These are phyloP conservation scores for Aspergillus sclerotiicarbonarius DNA, from an alignment of 495 filamentous ascomycete species.

Conservation along the genomic window DNA sequence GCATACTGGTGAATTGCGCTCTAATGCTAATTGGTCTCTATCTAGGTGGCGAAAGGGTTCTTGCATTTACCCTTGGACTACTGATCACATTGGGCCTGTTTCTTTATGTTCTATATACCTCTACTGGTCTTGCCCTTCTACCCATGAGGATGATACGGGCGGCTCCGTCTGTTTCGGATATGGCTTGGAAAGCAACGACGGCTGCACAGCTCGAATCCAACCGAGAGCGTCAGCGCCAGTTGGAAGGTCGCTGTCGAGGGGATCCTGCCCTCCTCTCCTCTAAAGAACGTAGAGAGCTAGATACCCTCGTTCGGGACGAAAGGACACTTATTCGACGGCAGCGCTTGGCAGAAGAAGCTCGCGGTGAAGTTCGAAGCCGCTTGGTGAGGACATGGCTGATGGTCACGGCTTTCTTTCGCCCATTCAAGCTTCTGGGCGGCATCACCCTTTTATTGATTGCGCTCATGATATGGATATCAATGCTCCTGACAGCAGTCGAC, in stretches of 20 bases:
- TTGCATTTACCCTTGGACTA: slow-evolving; percentile 83
- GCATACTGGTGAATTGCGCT: background rate
- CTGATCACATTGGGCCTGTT: slow-evolving; percentile 81
- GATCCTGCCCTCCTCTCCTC: slow-evolving; percentile 69
- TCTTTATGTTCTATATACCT: slow-evolving; percentile 85
- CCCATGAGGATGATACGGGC: slow-evolving; percentile 89
- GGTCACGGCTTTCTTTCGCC: slow-evolving; percentile 71
- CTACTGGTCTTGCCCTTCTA: slow-evolving; percentile 81
- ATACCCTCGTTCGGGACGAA: slow-evolving; percentile 83
- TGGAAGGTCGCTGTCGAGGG: slow-evolving; percentile 82
- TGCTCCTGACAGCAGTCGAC: slow-evolving; percentile 94
- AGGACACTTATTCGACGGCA: slow-evolving; percentile 87
- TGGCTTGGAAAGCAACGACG: slow-evolving; percentile 70
- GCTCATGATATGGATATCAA: slow-evolving; percentile 77
- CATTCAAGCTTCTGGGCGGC: slow-evolving; percentile 83
- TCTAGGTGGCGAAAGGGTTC: slow-evolving; percentile 80
- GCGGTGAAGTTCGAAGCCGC: slow-evolving; percentile 67
- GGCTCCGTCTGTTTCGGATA: slow-evolving; percentile 75
- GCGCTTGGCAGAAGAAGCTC: slow-evolving; percentile 76
- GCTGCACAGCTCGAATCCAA: slow-evolving; percentile 78
- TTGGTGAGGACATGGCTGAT: slow-evolving; percentile 73
- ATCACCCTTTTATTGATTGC: slow-evolving; percentile 70
- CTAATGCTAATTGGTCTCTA: background rate
- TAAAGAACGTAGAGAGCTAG: slow-evolving; percentile 86
- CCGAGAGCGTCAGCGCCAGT: slow-evolving; percentile 83